phyloP scores from a whole-genome alignment of 345 rosid genomes.

The Rhizophora mangle region DNA sequence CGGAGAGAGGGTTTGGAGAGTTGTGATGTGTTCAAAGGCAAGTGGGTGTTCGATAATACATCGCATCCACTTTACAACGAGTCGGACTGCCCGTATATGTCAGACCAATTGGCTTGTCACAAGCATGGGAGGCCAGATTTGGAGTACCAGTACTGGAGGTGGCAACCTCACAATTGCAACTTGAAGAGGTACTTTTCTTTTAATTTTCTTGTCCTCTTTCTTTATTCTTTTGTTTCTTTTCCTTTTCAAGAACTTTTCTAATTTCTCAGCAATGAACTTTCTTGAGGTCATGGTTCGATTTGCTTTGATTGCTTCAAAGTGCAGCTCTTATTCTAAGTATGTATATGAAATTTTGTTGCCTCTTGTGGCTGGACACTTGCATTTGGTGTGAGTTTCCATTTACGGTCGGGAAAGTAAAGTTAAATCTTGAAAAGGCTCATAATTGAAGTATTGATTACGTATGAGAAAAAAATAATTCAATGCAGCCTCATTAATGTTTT shows the following conservation, averaged over 20 bases:
- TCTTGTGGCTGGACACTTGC: too few relatives aligned
- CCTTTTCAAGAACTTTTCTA: neutral
- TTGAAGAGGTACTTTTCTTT: slow-evolving; percentile 50
- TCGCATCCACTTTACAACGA: slow-evolving; percentile 80
- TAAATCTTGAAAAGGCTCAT: too few relatives aligned
- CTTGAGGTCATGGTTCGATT: neutral
- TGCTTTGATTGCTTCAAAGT: neutral
- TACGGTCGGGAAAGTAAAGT: too few relatives aligned
- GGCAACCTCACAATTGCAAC: slow-evolving; percentile 92
- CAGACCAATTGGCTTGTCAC: slow-evolving; percentile 93
- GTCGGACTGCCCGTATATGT: slow-evolving; percentile 91
- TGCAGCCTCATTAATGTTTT: neutral
- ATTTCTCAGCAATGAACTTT: neutral
- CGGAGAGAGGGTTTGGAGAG: slow-evolving; percentile 36
- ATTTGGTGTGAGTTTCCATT: too few relatives aligned
- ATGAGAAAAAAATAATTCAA: neutral
- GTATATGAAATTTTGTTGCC: too few relatives aligned
- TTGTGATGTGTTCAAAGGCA: slow-evolving; percentile 84
- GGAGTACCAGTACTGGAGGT: slow-evolving; percentile 79
- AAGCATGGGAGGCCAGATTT: slow-evolving; percentile 92
- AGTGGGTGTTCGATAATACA: slow-evolving; percentile 75
- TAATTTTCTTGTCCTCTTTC: neutral
- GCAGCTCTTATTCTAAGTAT: too few relatives aligned
- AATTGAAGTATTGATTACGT: too few relatives aligned
- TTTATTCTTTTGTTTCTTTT: neutral